phyloP scores from a whole-genome alignment of 163 green algal genomes.

The Scenedesmus sp. region DNA sequence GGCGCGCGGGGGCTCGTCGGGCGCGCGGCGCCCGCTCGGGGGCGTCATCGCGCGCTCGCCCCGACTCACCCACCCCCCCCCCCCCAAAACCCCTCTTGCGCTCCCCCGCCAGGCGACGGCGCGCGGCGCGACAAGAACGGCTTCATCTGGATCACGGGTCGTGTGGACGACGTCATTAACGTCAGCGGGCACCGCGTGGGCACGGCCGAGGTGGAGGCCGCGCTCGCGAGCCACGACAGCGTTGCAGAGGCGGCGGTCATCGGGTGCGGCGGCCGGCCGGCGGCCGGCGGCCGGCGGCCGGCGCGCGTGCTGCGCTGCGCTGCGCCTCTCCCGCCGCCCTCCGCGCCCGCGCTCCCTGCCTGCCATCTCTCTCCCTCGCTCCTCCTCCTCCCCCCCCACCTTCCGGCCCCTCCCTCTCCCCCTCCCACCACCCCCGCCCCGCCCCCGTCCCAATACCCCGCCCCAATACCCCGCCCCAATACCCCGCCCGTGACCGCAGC shows the following conservation, averaged over 20 bases:
- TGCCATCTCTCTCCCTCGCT: no score
- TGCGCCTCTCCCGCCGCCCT: no score
- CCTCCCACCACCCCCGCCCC: no score
- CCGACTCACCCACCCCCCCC: not conserved
- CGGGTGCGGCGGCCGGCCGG: no score
- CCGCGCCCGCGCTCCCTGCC: no score
- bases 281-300: no score
- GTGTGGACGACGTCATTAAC: slow-evolving; percentile 96
- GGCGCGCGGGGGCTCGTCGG: slow-evolving; percentile 65
- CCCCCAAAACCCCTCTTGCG: slow-evolving; percentile 81
- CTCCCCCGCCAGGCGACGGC: slow-evolving; percentile 88
- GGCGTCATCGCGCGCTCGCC: not conserved
- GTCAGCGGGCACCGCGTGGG: slow-evolving; percentile 87
- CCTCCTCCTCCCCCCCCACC: no score
- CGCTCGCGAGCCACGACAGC: slow-evolving; percentile 74
- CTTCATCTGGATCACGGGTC: slow-evolving; percentile 94
- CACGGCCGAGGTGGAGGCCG: slow-evolving; percentile 92
- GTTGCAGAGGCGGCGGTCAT: slow-evolving; percentile 81
- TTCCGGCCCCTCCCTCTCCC: no score
- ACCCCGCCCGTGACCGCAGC: no score
- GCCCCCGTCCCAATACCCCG: no score
- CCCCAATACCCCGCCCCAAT: no score
- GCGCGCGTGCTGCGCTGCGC: no score
- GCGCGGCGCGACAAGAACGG: slow-evolving; percentile 82
- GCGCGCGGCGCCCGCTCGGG: not conserved